Evolutionary conservation across 768 basidiomycete species (phyloP), one percentile per base, ranked within the genome.

Genomic region (Agrocybe pediades): DNA sequence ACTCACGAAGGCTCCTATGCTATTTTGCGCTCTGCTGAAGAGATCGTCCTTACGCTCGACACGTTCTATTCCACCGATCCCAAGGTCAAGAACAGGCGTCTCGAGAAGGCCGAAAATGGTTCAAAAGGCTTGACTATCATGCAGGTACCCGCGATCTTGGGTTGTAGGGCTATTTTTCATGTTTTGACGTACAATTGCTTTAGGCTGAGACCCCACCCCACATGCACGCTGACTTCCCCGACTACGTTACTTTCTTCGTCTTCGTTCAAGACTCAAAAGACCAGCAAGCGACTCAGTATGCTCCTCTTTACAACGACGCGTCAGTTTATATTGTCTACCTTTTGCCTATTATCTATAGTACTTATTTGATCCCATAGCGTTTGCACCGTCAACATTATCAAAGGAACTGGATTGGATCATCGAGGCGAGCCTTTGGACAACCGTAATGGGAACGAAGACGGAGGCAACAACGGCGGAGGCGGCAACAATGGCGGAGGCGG

Each of bases 191-290:
- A 24, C 21, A 27, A 7, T 21, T 23, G 9, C 42, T n/a, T 16
- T 27, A 45, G 43, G 43, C 43, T n/a, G 43, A 45, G 9, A 45
- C 43, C 8, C 43, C 43, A 9, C 23, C 23, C 15, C 43, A 45
- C 24, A 7, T 45, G 23, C 43, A 45, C 20, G 43, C 20, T 45
- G 43, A 45, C 15, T 45, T 45, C 43, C 43, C 43, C 21, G 43
- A 45, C 43, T 45, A 45, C 21, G 15, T 45, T 27, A 45, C 43
- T 23, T 45, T 45, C 43, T 45, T 45, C 20, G 43, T 45, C 19
- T 45, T 45, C 43, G 20, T 45, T 15, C 43, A 45, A 23, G 43
- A 23, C 11, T 45, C 43, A 8, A 16, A 17, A 15, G 43, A 45
- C n/a, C 43, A 45, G 43, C 20, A 45, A 45, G 43, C 21, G 2